Percentiles rank a stretch among this genome's conserved stretches.
These are phyloP conservation scores for Drechslerella dactyloides DNA, from an alignment of 2,329 filamentous ascomycete species.

Conservation along the genomic window DNA sequence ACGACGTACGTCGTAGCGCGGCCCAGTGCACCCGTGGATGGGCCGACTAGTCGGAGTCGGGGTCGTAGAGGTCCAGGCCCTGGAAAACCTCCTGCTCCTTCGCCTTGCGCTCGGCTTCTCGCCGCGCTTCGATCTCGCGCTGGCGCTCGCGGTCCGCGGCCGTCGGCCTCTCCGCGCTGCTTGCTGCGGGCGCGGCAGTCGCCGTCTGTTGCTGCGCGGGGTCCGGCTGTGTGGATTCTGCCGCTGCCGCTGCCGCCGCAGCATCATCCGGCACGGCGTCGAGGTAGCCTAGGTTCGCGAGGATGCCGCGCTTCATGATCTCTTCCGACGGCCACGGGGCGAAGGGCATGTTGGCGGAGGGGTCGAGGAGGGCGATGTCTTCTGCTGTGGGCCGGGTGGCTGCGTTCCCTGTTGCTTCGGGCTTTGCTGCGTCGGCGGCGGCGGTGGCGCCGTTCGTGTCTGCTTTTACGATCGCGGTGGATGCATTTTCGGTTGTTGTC, in stretches of 20 bases:
- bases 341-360: conserved; percentile 67
- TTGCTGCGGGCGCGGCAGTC: conserved; percentile 52
- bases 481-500: background rate
- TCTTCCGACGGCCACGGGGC: conserved; percentile 78
- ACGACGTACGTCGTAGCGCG: too few relatives aligned
- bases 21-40: too few relatives aligned
- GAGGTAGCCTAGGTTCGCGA: conserved; percentile 64
- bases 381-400: conserved; percentile 56
- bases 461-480: conserved; percentile 25
- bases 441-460: conserved; percentile 26
- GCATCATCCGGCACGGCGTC: conserved; percentile 62
- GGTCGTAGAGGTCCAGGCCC: conserved; percentile 59
- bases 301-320: conserved; percentile 71
- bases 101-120: conserved; percentile 55
- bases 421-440: background rate
- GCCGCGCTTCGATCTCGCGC: conserved; percentile 51
- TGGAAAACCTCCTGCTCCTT: conserved; percentile 58
- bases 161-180: conserved; percentile 55
- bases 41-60: conserved; percentile 59
- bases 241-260: conserved; percentile 65
- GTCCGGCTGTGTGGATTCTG: conserved; percentile 62
- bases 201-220: conserved; percentile 56
- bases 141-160: conserved; percentile 56
- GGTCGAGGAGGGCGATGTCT: conserved; percentile 62
- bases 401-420: conserved; percentile 15